phyloP scores from a whole-genome alignment of 2,329 filamentous ascomycete genomes.

The Xylariales sp. region DNA sequence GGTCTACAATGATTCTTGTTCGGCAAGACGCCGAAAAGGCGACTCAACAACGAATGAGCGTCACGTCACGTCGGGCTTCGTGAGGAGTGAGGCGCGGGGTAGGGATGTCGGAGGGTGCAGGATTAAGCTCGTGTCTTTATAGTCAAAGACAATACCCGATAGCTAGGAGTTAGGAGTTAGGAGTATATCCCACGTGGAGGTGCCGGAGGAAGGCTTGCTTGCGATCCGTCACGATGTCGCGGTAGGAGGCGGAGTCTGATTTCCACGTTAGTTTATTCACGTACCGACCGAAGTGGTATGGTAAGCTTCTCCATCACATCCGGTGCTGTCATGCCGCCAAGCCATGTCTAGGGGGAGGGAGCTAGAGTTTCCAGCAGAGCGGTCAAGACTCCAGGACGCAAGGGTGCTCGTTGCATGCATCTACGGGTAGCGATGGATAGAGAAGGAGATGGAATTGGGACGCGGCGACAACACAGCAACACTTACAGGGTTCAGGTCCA shows the following conservation, averaged over 20 bases:
- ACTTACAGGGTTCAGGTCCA: too few species aligned
- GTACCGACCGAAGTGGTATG: conserved; percentile 2
- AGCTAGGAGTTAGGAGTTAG: background rate
- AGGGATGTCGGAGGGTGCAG: background rate
- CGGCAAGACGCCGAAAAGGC: conserved; percentile 6
- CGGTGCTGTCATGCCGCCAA: conserved; percentile 3
- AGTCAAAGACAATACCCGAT: background rate
- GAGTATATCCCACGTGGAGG: conserved; percentile 5
- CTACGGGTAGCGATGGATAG: background rate
- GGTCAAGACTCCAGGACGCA: conserved; percentile 3
- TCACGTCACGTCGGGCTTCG: background rate
- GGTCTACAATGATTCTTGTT: background rate
- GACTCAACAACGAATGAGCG: background rate
- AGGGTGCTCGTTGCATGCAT: too few species aligned
- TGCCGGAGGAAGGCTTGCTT: conserved; percentile 2
- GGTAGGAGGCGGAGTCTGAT: background rate
- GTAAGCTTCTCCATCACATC: conserved; percentile 3
- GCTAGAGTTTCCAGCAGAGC: conserved; percentile 6
- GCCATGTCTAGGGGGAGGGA: background rate
- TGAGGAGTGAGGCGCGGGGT: background rate
- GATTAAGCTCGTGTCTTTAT: background rate
- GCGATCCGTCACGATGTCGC: conserved; percentile 7
- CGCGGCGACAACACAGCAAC: background rate
- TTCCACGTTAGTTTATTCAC: background rate
- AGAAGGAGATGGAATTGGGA: background rate